phyloP scores from a whole-genome alignment of 176 grass and related monocot genomes.

The Triticum dicoccoides region DNA sequence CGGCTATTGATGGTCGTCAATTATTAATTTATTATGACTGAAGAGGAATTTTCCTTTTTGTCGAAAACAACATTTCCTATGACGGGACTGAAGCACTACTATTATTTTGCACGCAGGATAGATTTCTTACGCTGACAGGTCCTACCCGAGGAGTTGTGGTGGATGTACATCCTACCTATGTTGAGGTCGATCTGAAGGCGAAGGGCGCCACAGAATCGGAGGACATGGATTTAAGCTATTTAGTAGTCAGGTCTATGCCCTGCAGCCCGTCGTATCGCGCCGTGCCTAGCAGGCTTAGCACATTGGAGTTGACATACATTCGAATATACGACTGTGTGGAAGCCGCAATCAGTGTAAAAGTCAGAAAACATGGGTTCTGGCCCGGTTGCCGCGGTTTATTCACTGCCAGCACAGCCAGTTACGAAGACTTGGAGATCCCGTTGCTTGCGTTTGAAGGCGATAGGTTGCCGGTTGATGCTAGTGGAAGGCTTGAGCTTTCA shows the following conservation, averaged over 20 bases:
- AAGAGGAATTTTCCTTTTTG: no score
- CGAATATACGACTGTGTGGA: background rate
- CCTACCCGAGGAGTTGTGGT: background rate
- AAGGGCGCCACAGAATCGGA: background rate
- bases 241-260: background rate
- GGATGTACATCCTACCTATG: background rate
- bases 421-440: background rate
- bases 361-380: background rate
- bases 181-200: background rate
- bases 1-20: no score
- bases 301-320: background rate
- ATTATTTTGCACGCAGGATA: background rate
- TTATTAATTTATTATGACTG: no score
- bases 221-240: background rate
- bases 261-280: background rate
- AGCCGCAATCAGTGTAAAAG: background rate
- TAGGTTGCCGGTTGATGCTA: background rate
- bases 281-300: background rate
- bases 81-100: no score
- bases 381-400: background rate
- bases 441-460: background rate
- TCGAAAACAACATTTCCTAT: no score
- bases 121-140: background rate
- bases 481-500: background rate
- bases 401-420: background rate